Base-by-base conservation (phyloP, 176 grass and related monocot genomes). In the Aechmea fasciata region DNA sequence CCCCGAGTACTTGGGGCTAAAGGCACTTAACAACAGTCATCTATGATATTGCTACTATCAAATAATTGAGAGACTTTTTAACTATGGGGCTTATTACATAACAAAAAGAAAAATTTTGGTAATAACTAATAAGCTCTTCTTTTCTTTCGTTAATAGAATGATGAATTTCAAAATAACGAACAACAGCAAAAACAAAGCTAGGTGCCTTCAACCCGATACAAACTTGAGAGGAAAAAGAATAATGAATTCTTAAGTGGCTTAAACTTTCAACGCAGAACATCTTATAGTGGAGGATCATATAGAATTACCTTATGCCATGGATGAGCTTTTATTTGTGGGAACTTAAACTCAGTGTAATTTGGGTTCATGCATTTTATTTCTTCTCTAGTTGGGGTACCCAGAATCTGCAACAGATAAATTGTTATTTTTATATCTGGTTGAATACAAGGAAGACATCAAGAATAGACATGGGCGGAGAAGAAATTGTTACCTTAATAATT, bases 281-380 rank as follows among this genome's bases (percentile, higher is more conserved):
- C 33, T 7, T 41, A 41, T 7, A 41, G 33, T 7, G 33, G 33
- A 41, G 3, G 33, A 41, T 41, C 33, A 41, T 41, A 41, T 5
- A 41, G 4, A 6, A 41, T 41, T 41, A 84, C 86, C 78, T 88
- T 88, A 70, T 88, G 86, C 82, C 86, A 88, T 22, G 81, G 86
- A 69, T 88, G 86, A 62, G 81, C 85, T 81, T 84, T 88, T 69
- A 88, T 84, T 80, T 88, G 85, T n/a, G 85, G 86, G 74, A 88
- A 88, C 25, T 81, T 88, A 26, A 81, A 88, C 66, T 88, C 78
- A 0, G 78, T 84, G 52, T 88, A 88, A 70, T 84, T 84, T 24
- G 86, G 86, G 15, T 88, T 88, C 86, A 88, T 88, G 51, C 86
- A 88, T 75, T 88, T 88, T 52, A 88, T 88, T 81, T 88, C 81